Evolutionary conservation across 306 rosid species (phyloP).

Genomic region (Prunus dulcis): DNA sequence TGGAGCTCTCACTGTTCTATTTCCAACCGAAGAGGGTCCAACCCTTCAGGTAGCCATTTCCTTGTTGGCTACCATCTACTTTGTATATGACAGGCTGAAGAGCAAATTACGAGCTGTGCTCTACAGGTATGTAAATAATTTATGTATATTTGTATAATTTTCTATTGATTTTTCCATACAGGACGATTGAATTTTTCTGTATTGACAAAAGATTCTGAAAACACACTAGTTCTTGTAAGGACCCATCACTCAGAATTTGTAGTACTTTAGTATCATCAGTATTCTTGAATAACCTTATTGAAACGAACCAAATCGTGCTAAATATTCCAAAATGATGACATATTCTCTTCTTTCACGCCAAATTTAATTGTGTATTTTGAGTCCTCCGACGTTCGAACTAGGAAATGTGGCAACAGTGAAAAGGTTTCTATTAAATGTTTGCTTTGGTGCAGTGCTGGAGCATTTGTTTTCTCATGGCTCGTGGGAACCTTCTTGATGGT

Average conservation of each 20-base stretch:
- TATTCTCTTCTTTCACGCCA: neutral
- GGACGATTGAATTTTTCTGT: neutral
- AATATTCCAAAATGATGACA: neutral
- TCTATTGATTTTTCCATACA: neutral
- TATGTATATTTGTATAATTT: slow-evolving; percentile 8
- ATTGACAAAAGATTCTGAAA: neutral
- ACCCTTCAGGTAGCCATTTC: slow-evolving; percentile 93
- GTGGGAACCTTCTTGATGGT: slow-evolving; percentile 99
- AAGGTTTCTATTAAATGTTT: slow-evolving; percentile 14
- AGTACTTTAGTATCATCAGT: neutral
- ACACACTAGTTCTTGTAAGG: no score
- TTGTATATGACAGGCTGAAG: slow-evolving; percentile 74
- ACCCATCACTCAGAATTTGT: neutral
- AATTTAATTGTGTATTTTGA: neutral
- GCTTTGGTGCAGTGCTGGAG: slow-evolving; percentile 69
- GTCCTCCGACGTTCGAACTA: neutral
- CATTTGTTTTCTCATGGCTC: slow-evolving; percentile 81
- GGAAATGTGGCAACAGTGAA: neutral
- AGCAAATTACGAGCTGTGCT: slow-evolving; percentile 67
- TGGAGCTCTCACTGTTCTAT: slow-evolving; percentile 69
- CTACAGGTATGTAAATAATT: slow-evolving; percentile 64
- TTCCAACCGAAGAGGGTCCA: slow-evolving; percentile 98
- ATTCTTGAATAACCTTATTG: neutral
- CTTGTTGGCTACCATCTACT: slow-evolving; percentile 73
- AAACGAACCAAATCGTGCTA: neutral